Evolutionary conservation across 208 protist species (phyloP).

Genomic region (Trypanosoma scelopori): DNA sequence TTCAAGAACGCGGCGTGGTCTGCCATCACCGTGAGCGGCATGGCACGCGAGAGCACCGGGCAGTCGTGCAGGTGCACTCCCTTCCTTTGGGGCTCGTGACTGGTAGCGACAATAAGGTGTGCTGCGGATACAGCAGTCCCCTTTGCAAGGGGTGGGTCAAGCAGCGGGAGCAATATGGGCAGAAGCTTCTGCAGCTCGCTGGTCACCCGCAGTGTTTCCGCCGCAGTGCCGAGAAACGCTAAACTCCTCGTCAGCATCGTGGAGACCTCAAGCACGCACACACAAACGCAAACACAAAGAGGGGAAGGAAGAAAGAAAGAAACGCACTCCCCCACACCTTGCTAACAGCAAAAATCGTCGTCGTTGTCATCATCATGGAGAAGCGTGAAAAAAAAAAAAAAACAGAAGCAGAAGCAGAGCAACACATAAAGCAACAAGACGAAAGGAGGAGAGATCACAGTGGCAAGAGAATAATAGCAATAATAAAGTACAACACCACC

Average conservation of each 20-base stretch:
- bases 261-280: neutral
- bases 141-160: conserved; percentile 41
- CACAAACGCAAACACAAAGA: too few relatives aligned
- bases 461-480: too few relatives aligned
- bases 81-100: conserved; percentile 16
- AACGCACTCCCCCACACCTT: neutral
- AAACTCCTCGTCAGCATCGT: conserved; percentile 14
- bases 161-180: conserved; percentile 23
- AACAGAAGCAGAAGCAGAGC: too few relatives aligned
- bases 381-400: too few relatives aligned
- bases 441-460: too few relatives aligned
- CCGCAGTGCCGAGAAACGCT: conserved; percentile 5
- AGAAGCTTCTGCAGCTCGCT: conserved; percentile 31
- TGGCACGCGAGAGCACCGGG: conserved; percentile 39
- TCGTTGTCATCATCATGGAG: too few relatives aligned
- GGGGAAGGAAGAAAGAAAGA: too few relatives aligned
- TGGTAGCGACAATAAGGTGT: conserved; percentile 30
- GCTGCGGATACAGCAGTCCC: conserved; percentile 33
- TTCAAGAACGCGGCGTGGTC: conserved; percentile 45
- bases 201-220: conserved; percentile 8
- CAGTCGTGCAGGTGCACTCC: conserved; percentile 39
- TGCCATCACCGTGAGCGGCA: conserved; percentile 51
- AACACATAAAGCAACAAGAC: too few relatives aligned
- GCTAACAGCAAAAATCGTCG: neutral
- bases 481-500: too few relatives aligned